Percentiles rank a stretch among this genome's conserved stretches.
Evolutionary conservation across 2,329 filamentous ascomycete species (phyloP).

Genomic region (Ophiostoma ips): DNA sequence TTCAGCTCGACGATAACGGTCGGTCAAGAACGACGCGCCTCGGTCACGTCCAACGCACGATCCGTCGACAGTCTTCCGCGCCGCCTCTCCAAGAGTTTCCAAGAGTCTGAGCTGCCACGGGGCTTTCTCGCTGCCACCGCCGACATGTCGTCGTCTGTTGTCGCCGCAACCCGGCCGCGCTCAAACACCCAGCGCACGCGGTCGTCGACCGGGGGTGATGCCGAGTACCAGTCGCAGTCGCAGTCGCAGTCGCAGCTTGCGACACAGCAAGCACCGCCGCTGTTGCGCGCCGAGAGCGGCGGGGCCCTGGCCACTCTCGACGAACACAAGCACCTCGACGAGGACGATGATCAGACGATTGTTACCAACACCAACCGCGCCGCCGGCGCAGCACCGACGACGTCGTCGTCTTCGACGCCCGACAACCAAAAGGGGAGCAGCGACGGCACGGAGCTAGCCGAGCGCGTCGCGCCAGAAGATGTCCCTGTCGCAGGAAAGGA

Average conservation of each 20-base stretch:
- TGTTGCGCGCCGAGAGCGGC: background rate
- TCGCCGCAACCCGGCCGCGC: constrained; percentile 8
- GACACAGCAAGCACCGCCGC: background rate
- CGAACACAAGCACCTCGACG: constrained; percentile 6
- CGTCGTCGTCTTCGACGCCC: background rate
- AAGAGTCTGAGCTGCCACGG: constrained; percentile 31
- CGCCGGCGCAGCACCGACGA: background rate
- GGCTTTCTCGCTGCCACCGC: constrained; percentile 35
- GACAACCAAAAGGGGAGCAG: background rate
- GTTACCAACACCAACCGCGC: constrained; percentile 1
- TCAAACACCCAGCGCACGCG: constrained; percentile 7
- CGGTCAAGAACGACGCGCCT: constrained; percentile 11
- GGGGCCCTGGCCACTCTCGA: constrained; percentile 5
- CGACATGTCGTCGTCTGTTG: constrained; percentile 28
- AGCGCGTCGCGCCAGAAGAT: background rate
- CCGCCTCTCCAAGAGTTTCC: constrained; percentile 22
- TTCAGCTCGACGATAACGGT: background rate
- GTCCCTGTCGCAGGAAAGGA: background rate
- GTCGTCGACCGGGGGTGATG: constrained; percentile 4
- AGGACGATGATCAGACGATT: background rate
- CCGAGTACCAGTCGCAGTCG: constrained; percentile 1
- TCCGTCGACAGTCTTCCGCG: constrained; percentile 7
- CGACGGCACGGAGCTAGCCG: background rate
- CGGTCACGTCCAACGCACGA: constrained; percentile 9
- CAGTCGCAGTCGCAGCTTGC: background rate